Evolutionary conservation across 306 rosid species (phyloP), one percentile per base, ranked within the genome.

Genomic region (Malus sieversii): DNA sequence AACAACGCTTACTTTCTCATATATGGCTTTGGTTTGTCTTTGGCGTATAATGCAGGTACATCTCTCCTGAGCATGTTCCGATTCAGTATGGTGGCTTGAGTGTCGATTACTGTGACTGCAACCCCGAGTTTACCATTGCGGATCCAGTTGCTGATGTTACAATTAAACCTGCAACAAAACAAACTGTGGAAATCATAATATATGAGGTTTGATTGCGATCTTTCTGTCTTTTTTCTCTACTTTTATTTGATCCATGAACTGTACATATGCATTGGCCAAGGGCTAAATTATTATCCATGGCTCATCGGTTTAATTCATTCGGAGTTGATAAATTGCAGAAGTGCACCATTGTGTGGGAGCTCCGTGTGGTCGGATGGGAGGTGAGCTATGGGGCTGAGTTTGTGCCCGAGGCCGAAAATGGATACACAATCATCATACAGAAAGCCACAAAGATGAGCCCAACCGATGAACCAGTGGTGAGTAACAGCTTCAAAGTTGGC

Each of bases 291-390:
- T 13, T 20, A 13, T 53, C 29, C 30, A 55, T 38, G 19, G 25
- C 22, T 53, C 30, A 29, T 74, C 20, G 46, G 46, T 30, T 18
- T 38, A 57, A 40, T 63, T 80, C 40, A 22, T 71, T 53, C 68
- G 72, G 29, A 12, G 32, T 71, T 5, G 20, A 35, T 81, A 52
- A 77, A 72, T 76, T 87, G 79, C 89, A 95, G 98, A 90, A 87
- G 80, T 95, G 98, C 84, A 77, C 84, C 66, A 85, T 92, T 78
- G 89, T 87, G 67, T 95, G 97, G 98, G 98, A 95, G 92, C 91
- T 95, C 66, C 89, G 98, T 3, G 98, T 95, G 5, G 97, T 92
- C 57, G 97, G 97, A 33, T 95, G 98, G 98, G 98, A 95, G 80
- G 97, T 95, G 78, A 90, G 85, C 84, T 92, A 86, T 20, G 78